Base-by-base conservation (phyloP, 2,329 filamentous ascomycete genomes). In the Beauveria medogensis region DNA sequence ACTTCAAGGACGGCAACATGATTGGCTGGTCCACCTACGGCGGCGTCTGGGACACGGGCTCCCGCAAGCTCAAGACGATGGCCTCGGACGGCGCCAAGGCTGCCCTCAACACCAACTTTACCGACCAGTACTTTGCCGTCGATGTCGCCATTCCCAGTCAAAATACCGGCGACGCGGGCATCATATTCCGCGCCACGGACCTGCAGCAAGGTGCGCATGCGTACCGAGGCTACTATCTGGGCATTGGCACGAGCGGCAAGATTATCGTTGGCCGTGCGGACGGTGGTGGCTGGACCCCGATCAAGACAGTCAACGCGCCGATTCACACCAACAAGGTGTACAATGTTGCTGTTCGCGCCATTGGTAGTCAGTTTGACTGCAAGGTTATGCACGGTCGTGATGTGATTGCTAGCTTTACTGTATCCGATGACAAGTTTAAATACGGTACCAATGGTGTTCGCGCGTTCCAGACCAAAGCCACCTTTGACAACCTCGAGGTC, bases 1-100 rank as follows among this genome's bases (percentile, higher is more conserved):
- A 77, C 64, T 78, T 78, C 47, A 66, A 71, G 5, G 73, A 77
- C 57, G 74, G 74, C 9, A 65, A 72, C 26, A 70, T 73, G 65
- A 66, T 76, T 55, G 72, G 65, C 4, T 78, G 75, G 76, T 70
- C 66, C 41, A 69, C 72, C 54, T 60, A 60, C 46, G 51, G 57
- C 61, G 61, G 61, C 56, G 6, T 47, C n/a, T 66, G 64, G 65
- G 60, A 65, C 40, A 51, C 65, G 28, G 50, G 22, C 8, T 53
- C 58, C 34, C 60, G 60, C 51, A 61, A 59, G 12, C 67, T 75
- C 34, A 64, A 50, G n/a, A 65, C 65, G n/a, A 59, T 48, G 2
- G 59, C 50, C 30, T 63, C 64, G 0, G 63, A 54, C 3, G 65
- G 62, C 22, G 69, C 65, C 10, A 68, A 66, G 28, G 72, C 73